These are phyloP conservation scores for Fomitopsis serialis DNA, from an alignment of 768 basidiomycete genomes.

Conservation along the genomic window DNA sequence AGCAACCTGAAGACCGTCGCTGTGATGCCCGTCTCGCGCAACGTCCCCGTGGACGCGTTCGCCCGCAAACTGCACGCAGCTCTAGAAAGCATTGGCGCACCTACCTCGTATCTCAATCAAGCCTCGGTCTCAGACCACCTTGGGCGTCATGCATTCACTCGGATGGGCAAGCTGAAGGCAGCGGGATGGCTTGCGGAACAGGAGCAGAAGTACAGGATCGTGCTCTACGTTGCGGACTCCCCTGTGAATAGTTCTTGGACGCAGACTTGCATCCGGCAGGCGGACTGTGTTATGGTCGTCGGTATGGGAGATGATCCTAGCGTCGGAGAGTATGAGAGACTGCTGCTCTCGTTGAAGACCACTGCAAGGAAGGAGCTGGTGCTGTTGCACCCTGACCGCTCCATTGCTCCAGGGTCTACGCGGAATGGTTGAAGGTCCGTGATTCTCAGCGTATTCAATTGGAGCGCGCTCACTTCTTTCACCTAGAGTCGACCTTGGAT, in stretches of 20 bases:
- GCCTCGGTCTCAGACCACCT: constrained; percentile 88
- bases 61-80: constrained; percentile 84
- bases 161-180: constrained; percentile 96
- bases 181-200: constrained; percentile 93
- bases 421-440: constrained; percentile 88
- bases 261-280: constrained; percentile 92
- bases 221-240: constrained; percentile 95
- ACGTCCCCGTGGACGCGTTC: constrained; percentile 86
- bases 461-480: not conserved
- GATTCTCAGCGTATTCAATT: not conserved
- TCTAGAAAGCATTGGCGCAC: constrained; percentile 89
- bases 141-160: constrained; percentile 90
- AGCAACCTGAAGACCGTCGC: constrained; percentile 92
- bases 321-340: constrained; percentile 90
- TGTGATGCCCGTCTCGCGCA: constrained; percentile 80
- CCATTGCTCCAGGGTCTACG: constrained; percentile 85
- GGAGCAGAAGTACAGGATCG: constrained; percentile 89
- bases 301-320: constrained; percentile 91
- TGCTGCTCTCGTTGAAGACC: constrained; percentile 92
- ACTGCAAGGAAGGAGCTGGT: constrained; percentile 98
- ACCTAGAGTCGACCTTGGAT: constrained; percentile 89
- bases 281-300: constrained; percentile 90
- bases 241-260: constrained; percentile 96
- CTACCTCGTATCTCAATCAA: constrained; percentile 90
- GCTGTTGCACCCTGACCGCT: constrained; percentile 86